Evolutionary conservation across 2,329 filamentous ascomycete genomes (phyloP).

Genomic region (Thelonectria olida): DNA sequence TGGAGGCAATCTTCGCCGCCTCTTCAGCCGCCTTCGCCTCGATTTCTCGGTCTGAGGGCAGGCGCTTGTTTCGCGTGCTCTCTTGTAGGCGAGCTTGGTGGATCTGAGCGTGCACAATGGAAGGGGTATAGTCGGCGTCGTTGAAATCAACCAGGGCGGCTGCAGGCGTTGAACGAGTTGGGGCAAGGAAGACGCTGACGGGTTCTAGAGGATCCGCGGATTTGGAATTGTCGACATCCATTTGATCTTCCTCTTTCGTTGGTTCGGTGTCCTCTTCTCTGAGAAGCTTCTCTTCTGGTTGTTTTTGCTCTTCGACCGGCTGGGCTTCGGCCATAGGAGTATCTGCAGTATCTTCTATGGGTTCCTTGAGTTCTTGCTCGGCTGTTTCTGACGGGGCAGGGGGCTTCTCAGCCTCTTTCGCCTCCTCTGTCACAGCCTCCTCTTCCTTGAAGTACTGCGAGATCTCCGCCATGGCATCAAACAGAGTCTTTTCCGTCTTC

Average conservation of each 20-base stretch:
- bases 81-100: slow-evolving; percentile 75
- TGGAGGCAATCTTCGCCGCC: slow-evolving; percentile 70
- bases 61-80: slow-evolving; percentile 74
- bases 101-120: slow-evolving; percentile 77
- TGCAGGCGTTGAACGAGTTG: slow-evolving; percentile 76
- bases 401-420: slow-evolving; percentile 16
- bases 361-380: slow-evolving; percentile 19
- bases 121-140: slow-evolving; percentile 80
- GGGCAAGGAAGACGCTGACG: slow-evolving; percentile 80
- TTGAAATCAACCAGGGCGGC: slow-evolving; percentile 75
- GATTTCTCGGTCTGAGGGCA: slow-evolving; percentile 85
- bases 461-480: slow-evolving; percentile 87
- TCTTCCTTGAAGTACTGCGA: slow-evolving; percentile 74
- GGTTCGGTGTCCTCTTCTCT: slow-evolving; percentile 32
- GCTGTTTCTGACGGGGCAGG: slow-evolving; percentile 16
- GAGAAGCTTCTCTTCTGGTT: slow-evolving; percentile 19
- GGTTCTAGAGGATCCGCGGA: slow-evolving; percentile 54
- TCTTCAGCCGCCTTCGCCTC: slow-evolving; percentile 74
- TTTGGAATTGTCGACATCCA: slow-evolving; percentile 34
- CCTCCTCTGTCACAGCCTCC: slow-evolving; percentile 38
- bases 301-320: slow-evolving; percentile 12
- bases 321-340: slow-evolving; percentile 35
- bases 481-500: slow-evolving; percentile 79
- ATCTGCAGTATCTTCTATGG: slow-evolving; percentile 26
- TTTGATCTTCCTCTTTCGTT: slow-evolving; percentile 15